Evolutionary conservation across 129 eudicot genomes (phyloP).

Genomic region (Tanacetum coccineum): DNA sequence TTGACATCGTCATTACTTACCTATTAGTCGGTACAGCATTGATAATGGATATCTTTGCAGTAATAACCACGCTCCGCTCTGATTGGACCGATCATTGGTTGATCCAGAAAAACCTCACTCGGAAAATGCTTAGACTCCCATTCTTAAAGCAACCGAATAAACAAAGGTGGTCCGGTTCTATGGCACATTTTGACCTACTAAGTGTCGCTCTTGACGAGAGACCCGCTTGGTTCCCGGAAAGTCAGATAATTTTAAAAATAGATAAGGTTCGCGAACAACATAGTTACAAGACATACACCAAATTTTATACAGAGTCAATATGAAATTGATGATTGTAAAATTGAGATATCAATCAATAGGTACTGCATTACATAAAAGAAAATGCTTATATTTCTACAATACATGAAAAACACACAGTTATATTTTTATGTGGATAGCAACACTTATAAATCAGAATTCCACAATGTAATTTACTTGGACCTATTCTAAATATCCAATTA

Average conservation of each 20-base stretch:
- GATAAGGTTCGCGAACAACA: slow-evolving; percentile 33
- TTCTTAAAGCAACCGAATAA: slow-evolving; percentile 22
- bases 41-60: slow-evolving; percentile 32
- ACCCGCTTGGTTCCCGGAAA: slow-evolving; percentile 20
- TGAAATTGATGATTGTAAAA: no score
- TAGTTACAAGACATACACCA: slow-evolving; percentile 29
- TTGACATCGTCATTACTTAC: slow-evolving; percentile 40
- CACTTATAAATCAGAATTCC: no score
- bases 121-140: background rate
- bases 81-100: slow-evolving; percentile 51
- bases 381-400: no score
- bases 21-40: slow-evolving; percentile 35
- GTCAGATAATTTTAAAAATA: slow-evolving; percentile 29
- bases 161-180: slow-evolving; percentile 49
- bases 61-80: slow-evolving; percentile 33
- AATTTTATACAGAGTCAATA: slow-evolving; percentile 28
- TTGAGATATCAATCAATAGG: slow-evolving; percentile 22
- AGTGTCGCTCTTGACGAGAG: slow-evolving; percentile 34
- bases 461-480: no score
- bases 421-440: no score
- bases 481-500: no score
- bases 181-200: slow-evolving; percentile 46
- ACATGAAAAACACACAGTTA: no score
- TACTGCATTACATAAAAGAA: no score
- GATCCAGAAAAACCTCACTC: slow-evolving; percentile 27